Evolutionary conservation across 2,329 filamentous ascomycete species (phyloP).

Genomic region (Lachnellula occidentalis): DNA sequence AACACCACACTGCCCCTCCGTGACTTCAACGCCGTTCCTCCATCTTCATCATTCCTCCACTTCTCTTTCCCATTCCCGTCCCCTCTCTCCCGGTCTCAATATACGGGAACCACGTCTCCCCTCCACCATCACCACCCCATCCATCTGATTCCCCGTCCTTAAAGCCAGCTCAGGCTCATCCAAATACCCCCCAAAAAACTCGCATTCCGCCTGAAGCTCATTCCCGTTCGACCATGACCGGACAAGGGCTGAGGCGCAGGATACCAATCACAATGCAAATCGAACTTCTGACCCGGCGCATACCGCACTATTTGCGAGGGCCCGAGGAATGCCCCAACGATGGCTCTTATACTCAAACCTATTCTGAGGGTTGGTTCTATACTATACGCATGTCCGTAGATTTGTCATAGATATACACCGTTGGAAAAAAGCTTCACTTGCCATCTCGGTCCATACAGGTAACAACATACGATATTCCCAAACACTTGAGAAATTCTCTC

Average conservation of each 20-base stretch:
- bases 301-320: slow-evolving; percentile 18
- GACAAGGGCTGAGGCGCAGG: slow-evolving; percentile 1
- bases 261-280: slow-evolving; percentile 16
- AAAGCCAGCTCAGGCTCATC: slow-evolving; percentile 2
- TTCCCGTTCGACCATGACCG: background rate
- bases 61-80: background rate
- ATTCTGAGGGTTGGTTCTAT: background rate
- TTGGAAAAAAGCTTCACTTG: background rate
- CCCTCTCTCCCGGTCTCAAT: slow-evolving; percentile 1
- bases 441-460: background rate
- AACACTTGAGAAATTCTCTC: background rate
- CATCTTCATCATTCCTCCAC: slow-evolving; percentile 2
- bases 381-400: background rate
- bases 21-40: slow-evolving; percentile 8
- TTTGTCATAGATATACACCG: too few species aligned
- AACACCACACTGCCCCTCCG: slow-evolving; percentile 16
- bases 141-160: background rate
- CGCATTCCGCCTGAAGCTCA: slow-evolving; percentile 11
- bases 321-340: slow-evolving; percentile 4
- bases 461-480: background rate
- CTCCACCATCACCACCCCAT: background rate
- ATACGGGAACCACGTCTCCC: slow-evolving; percentile 18
- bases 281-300: slow-evolving; percentile 8
- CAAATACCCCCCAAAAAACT: slow-evolving; percentile 16
- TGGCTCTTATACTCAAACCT: background rate